Evolutionary conservation across 345 rosid species (phyloP).

Genomic region (Stellera chamaejasme): DNA sequence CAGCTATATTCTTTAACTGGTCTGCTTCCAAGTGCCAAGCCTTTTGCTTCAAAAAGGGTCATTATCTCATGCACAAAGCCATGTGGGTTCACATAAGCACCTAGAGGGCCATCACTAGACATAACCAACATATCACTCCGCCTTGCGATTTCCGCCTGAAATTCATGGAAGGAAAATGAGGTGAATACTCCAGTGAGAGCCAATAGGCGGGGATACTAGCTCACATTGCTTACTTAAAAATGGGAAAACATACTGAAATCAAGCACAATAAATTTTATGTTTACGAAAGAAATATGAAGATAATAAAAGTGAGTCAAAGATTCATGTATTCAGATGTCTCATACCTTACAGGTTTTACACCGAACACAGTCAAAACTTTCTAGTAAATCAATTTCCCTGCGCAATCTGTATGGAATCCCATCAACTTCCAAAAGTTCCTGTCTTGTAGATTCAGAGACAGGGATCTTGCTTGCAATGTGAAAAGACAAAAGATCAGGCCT

Average conservation of each 20-base stretch:
- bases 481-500: conserved; percentile 86
- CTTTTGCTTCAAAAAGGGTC: conserved; percentile 65
- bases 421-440: conserved; percentile 95
- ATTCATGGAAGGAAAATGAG: conserved; percentile 3
- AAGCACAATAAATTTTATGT: neutral
- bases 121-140: conserved; percentile 95
- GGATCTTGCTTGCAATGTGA: conserved; percentile 87
- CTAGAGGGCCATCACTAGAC: conserved; percentile 97
- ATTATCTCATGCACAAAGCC: conserved; percentile 80
- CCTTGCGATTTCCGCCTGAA: conserved; percentile 68
- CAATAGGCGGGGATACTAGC: neutral
- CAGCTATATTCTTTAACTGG: conserved; percentile 66
- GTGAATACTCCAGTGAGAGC: neutral
- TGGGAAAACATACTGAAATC: neutral
- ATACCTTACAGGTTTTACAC: conserved; percentile 81
- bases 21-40: conserved; percentile 45
- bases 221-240: no score
- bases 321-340: no score
- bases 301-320: conserved; percentile 1
- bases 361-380: conserved; percentile 60
- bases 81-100: conserved; percentile 76
- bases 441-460: conserved; percentile 71
- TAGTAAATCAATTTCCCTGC: conserved; percentile 75
- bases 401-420: conserved; percentile 82
- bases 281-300: neutral